phyloP scores from a whole-genome alignment of 768 basidiomycete species.

The Leccinum variicolor region DNA sequence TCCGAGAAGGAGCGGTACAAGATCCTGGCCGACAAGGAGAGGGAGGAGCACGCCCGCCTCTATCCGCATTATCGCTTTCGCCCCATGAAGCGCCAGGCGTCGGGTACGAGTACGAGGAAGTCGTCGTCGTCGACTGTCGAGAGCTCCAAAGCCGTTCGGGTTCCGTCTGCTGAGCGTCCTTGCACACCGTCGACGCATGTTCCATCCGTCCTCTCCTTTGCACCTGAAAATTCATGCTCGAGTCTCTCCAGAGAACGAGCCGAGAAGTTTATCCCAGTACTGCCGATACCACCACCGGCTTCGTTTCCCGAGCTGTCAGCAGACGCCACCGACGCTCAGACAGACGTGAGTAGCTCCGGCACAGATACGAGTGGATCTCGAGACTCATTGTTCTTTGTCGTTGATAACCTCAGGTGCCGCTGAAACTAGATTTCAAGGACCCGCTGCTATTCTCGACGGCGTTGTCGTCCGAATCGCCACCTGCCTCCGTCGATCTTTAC shows the following conservation, averaged over 20 bases:
- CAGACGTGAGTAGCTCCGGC: slow-evolving; percentile 8
- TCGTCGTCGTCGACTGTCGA: slow-evolving; percentile 9
- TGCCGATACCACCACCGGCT: not conserved
- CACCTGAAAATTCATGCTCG: slow-evolving; percentile 1
- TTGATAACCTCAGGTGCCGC: not conserved
- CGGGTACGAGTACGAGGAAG: slow-evolving; percentile 7
- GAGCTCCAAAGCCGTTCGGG: slow-evolving; percentile 3
- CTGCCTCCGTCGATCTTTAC: not conserved
- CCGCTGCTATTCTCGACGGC: not conserved
- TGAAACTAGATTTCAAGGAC: not conserved
- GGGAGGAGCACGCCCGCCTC: slow-evolving; percentile 50
- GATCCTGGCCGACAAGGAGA: slow-evolving; percentile 52
- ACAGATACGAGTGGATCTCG: not conserved
- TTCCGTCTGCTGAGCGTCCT: slow-evolving; percentile 2
- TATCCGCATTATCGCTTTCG: slow-evolving; percentile 66
- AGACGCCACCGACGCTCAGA: not conserved
- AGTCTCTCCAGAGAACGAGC: slow-evolving; percentile 1
- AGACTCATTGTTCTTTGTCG: not conserved
- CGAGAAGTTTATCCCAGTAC: not conserved
- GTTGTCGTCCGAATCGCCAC: not conserved
- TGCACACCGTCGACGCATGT: not conserved
- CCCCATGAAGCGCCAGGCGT: slow-evolving; percentile 43
- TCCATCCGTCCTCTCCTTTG: slow-evolving; percentile 18
- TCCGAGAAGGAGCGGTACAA: slow-evolving; percentile 51
- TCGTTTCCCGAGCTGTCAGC: not conserved